Evolutionary conservation across 768 basidiomycete species (phyloP).

Genomic region (Strobilomyces dryophilus): DNA sequence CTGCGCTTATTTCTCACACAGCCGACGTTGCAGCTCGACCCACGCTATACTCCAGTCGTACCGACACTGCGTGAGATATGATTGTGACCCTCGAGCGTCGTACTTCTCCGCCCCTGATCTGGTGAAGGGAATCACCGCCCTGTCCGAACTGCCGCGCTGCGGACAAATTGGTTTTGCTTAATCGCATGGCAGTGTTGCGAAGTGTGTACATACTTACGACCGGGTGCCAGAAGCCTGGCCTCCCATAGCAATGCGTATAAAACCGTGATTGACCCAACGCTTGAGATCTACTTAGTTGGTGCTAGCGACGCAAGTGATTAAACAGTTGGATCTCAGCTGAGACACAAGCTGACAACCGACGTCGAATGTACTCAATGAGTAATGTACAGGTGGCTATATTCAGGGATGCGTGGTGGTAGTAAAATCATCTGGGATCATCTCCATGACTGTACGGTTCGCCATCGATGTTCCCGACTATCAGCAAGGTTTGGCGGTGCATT

Average conservation of each 20-base stretch:
- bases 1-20: slow-evolving; percentile 45
- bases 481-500: slow-evolving; percentile 4
- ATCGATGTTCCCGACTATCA: slow-evolving; percentile 31
- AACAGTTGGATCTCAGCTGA: too few relatives aligned
- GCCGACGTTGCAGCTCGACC: slow-evolving; percentile 39
- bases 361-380: neutral
- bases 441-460: slow-evolving; percentile 38
- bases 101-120: slow-evolving; percentile 32
- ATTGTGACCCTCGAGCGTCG: slow-evolving; percentile 59
- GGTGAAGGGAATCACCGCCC: slow-evolving; percentile 57
- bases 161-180: slow-evolving; percentile 47
- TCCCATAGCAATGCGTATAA: neutral
- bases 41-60: slow-evolving; percentile 50
- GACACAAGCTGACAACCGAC: neutral
- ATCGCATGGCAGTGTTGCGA: slow-evolving; percentile 54
- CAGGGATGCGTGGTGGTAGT: neutral
- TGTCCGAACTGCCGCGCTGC: slow-evolving; percentile 46
- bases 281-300: too few relatives aligned
- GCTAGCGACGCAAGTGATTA: neutral
- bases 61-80: slow-evolving; percentile 60
- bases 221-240: neutral
- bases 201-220: slow-evolving; percentile 40
- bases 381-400: slow-evolving; percentile 7
- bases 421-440: slow-evolving; percentile 16
- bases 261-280: neutral